phyloP scores from a whole-genome alignment of 2,329 filamentous ascomycete species.

The Trichoderma koningiopsis region DNA sequence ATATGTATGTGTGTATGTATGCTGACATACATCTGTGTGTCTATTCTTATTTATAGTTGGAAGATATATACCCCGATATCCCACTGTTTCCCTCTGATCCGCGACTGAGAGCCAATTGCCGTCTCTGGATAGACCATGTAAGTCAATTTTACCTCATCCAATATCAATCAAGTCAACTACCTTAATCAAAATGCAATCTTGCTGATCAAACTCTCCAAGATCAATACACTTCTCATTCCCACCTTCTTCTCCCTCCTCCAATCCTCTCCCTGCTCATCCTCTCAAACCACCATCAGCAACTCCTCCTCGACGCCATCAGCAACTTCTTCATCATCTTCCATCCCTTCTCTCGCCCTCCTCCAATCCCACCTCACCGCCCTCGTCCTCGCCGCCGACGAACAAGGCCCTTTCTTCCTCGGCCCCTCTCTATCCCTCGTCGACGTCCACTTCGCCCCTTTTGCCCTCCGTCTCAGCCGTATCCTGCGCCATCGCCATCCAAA shows the following conservation, averaged over 20 bases:
- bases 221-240: slow-evolving; percentile 76
- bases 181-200: background rate
- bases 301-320: slow-evolving; percentile 52
- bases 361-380: slow-evolving; percentile 62
- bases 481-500: slow-evolving; percentile 60
- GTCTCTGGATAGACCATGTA: slow-evolving; percentile 81
- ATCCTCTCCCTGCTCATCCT: slow-evolving; percentile 48
- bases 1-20: background rate
- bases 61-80: slow-evolving; percentile 66
- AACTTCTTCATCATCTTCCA: slow-evolving; percentile 33
- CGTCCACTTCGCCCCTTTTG: slow-evolving; percentile 74
- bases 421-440: slow-evolving; percentile 64
- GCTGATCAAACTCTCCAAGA: slow-evolving; percentile 45
- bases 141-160: slow-evolving; percentile 32
- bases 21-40: slow-evolving; percentile 45
- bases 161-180: background rate
- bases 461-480: slow-evolving; percentile 67
- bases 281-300: slow-evolving; percentile 48
- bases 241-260: slow-evolving; percentile 74
- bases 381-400: slow-evolving; percentile 48
- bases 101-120: slow-evolving; percentile 70
- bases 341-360: slow-evolving; percentile 55
- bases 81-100: slow-evolving; percentile 66
- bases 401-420: slow-evolving; percentile 70
- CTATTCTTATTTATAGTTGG: slow-evolving; percentile 54